These are phyloP conservation scores for Sugiyamaella neomexicana DNA, from an alignment of 1,139 yeast genomes.

Conservation along the genomic window DNA sequence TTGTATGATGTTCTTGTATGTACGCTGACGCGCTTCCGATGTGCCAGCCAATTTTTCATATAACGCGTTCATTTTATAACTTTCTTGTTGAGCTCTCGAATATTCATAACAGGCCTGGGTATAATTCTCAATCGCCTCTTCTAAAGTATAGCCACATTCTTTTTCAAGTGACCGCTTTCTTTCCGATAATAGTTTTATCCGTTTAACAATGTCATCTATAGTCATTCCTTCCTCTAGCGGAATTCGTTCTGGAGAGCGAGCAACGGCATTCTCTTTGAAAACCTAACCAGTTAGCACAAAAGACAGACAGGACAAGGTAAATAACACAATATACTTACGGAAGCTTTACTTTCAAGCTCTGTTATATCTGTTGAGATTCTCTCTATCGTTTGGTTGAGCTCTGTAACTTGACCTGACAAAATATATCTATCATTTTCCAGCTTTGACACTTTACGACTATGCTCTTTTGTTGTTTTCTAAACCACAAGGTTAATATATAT, in stretches of 20 bases:
- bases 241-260: slow-evolving; percentile 12
- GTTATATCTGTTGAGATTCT: neutral
- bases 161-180: slow-evolving; percentile 19
- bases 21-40: slow-evolving; percentile 34
- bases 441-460: neutral
- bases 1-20: slow-evolving; percentile 25
- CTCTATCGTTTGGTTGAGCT: neutral
- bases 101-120: slow-evolving; percentile 45
- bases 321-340: neutral
- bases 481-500: neutral
- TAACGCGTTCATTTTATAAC: slow-evolving; percentile 28
- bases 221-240: slow-evolving; percentile 19
- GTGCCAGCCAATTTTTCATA: slow-evolving; percentile 34
- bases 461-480: neutral
- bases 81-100: slow-evolving; percentile 41
- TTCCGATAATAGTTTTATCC: slow-evolving; percentile 36
- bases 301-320: neutral
- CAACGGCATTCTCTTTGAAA: slow-evolving; percentile 13
- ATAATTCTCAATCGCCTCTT: slow-evolving; percentile 32
- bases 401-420: slow-evolving; percentile 10
- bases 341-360: neutral
- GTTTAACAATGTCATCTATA: slow-evolving; percentile 35
- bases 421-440: slow-evolving; percentile 22
- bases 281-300: neutral
- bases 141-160: slow-evolving; percentile 7